Percentiles rank a stretch among this genome's conserved stretches.
These are phyloP conservation scores for Phylloporus arenicola DNA, from an alignment of 768 basidiomycete genomes.

Conservation along the genomic window DNA sequence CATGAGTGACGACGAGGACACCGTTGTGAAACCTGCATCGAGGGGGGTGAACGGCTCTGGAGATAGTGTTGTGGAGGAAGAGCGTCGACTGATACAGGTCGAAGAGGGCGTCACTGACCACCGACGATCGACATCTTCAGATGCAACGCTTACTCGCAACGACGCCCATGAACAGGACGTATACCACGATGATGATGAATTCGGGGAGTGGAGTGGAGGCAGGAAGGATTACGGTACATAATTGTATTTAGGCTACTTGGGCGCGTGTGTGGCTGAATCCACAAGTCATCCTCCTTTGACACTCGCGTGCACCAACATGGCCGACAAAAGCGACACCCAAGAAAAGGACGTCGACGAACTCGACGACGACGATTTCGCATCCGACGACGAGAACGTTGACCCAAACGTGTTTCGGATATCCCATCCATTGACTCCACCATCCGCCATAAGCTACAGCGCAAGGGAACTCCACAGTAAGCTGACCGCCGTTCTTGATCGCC, in stretches of 20 bases:
- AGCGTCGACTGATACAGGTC: conserved; percentile 37
- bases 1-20: conserved; percentile 61
- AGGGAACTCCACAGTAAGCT: conserved; percentile 43
- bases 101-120: conserved; percentile 31
- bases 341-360: conserved; percentile 46
- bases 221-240: conserved; percentile 5
- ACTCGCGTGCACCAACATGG: conserved; percentile 11
- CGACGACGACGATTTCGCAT: conserved; percentile 39
- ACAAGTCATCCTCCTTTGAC: neutral
- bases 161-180: conserved; percentile 10
- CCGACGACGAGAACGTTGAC: conserved; percentile 36
- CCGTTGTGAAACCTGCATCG: conserved; percentile 26
- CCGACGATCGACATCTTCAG: conserved; percentile 34
- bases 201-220: conserved; percentile 29
- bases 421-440: conserved; percentile 38
- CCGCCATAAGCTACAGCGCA: conserved; percentile 39
- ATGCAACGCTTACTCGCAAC: conserved; percentile 29
- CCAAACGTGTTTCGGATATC: conserved; percentile 41
- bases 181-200: conserved; percentile 30
- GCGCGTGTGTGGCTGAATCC: conserved; percentile 19
- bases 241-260: neutral
- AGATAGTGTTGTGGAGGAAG: conserved; percentile 24
- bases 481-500: neutral
- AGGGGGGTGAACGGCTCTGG: conserved; percentile 15
- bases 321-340: conserved; percentile 15